A percentile compares a stretch with the other conserved stretches of the same genome.
These are phyloP conservation scores for Rhododendron molle DNA, from an alignment of 148 eudicot species.

Conservation along the genomic window DNA sequence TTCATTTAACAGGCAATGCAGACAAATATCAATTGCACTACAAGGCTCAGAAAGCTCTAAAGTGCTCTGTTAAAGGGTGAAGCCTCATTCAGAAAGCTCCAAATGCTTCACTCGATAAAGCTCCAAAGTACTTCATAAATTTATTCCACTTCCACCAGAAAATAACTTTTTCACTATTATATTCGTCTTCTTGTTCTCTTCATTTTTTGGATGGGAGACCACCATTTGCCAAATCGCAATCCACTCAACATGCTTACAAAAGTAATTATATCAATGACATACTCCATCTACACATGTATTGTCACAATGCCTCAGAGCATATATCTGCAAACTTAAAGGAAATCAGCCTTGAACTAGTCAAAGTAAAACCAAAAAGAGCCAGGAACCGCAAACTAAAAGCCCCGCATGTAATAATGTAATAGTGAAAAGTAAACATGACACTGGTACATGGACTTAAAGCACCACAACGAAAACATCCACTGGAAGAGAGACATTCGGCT, in stretches of 20 bases:
- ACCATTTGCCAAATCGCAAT: background rate
- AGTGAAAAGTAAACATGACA: background rate
- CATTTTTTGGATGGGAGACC: background rate
- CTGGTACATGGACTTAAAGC: background rate
- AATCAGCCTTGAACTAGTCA: background rate
- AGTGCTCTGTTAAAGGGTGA: background rate
- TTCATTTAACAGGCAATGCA: background rate
- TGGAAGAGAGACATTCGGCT: background rate
- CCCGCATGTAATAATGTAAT: background rate
- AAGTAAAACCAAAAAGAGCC: background rate
- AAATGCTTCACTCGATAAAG: background rate
- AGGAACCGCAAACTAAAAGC: background rate
- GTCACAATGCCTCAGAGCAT: background rate
- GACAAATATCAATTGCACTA: background rate
- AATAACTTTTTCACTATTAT: background rate
- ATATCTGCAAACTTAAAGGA: background rate
- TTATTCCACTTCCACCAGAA: background rate
- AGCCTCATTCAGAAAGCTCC: background rate
- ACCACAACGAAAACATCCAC: background rate
- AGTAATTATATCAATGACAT: background rate
- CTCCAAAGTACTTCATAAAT: background rate
- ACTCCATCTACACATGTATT: background rate
- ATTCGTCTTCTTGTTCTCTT: background rate
- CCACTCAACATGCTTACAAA: background rate
- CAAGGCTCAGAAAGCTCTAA: background rate